These are phyloP conservation scores for Botryotinia convoluta DNA, from an alignment of 2,329 filamentous ascomycete species.

Conservation along the genomic window DNA sequence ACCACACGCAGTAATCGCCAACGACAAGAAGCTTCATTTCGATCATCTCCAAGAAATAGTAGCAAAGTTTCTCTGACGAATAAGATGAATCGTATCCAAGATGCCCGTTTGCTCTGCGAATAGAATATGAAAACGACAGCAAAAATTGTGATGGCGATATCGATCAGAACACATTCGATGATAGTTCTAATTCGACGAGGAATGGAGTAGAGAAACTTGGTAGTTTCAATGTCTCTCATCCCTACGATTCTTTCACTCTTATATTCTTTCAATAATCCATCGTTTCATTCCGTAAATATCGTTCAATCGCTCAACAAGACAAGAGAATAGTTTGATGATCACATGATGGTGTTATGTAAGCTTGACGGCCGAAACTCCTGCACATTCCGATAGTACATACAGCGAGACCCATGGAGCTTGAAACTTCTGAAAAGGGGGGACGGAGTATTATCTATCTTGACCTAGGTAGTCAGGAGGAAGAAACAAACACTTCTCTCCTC, in stretches of 20 bases:
- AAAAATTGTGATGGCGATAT: neutral
- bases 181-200: neutral
- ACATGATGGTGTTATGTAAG: neutral
- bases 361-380: neutral
- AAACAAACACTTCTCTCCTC: neutral
- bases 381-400: neutral
- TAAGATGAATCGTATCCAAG: neutral
- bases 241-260: neutral
- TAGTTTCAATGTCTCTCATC: neutral
- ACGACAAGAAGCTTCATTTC: neutral
- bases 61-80: neutral
- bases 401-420: too few relatives aligned
- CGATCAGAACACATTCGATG: neutral
- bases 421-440: neutral
- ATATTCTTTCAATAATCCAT: neutral
- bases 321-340: neutral
- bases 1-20: neutral
- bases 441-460: neutral
- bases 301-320: neutral
- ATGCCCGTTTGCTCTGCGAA: neutral
- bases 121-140: neutral
- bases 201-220: too few relatives aligned
- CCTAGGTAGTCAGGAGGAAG: neutral
- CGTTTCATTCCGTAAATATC: neutral
- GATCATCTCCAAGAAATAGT: neutral